Evolutionary conservation across 1,284 basidiomycete genomes (phyloP).

Genomic region (Boletus albobrunnescens): DNA sequence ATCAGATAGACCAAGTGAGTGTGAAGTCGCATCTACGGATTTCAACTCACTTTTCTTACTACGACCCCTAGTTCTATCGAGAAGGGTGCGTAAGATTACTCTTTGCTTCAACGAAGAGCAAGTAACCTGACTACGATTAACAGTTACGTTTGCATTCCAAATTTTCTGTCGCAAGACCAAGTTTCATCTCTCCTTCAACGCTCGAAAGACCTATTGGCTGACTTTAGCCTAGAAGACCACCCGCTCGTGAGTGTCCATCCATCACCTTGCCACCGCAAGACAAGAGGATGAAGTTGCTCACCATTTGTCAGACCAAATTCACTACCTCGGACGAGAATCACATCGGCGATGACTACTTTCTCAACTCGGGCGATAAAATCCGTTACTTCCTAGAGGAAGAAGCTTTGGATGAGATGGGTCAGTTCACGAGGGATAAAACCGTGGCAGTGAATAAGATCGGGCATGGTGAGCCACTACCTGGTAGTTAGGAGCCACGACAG

Average conservation of each 20-base stretch:
- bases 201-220: constrained; percentile 68
- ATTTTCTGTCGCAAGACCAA: constrained; percentile 63
- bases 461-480: constrained; percentile 50
- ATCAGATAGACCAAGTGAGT: constrained; percentile 41
- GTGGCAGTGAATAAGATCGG: constrained; percentile 82
- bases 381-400: constrained; percentile 86
- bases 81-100: constrained; percentile 22
- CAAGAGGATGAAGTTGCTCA: not conserved
- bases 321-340: constrained; percentile 75
- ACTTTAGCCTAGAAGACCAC: constrained; percentile 76
- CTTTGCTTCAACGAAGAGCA: not conserved
- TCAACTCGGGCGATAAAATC: constrained; percentile 89
- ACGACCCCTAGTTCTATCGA: constrained; percentile 16
- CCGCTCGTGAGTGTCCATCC: constrained; percentile 56
- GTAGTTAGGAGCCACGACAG: not conserved
- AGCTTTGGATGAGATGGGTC: constrained; percentile 60
- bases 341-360: constrained; percentile 89
- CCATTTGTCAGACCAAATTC: constrained; percentile 73
- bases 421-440: constrained; percentile 73
- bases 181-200: constrained; percentile 63
- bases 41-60: not conserved
- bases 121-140: not conserved
- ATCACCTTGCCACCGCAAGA: not conserved
- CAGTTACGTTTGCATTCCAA: constrained; percentile 78
- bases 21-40: not conserved